phyloP scores from a whole-genome alignment of 495 filamentous ascomycete species.

The Choiromyces venosus region DNA sequence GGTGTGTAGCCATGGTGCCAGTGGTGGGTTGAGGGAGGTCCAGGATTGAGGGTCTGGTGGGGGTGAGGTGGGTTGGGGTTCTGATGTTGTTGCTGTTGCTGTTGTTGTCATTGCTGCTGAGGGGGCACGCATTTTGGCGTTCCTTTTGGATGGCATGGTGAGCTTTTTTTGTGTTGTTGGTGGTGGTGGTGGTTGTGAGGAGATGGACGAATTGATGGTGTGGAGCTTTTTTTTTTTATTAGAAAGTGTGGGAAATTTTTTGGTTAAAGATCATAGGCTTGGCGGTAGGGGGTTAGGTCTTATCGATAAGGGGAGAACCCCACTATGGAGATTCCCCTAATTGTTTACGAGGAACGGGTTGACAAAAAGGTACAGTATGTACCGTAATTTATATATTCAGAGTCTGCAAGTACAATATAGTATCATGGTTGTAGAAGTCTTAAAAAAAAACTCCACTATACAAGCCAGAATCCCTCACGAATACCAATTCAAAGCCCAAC shows the following conservation, averaged over 20 bases:
- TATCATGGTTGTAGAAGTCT: background rate
- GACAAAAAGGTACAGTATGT: too few species aligned
- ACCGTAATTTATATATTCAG: background rate
- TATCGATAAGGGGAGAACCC: background rate
- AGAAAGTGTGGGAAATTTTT: background rate
- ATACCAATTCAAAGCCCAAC: background rate
- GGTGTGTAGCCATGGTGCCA: slow-evolving; percentile 88
- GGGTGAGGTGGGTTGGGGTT: background rate
- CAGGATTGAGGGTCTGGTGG: slow-evolving; percentile 54
- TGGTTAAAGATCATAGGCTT: background rate
- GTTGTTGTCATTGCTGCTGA: background rate
- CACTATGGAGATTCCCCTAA: background rate
- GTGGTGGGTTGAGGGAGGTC: slow-evolving; percentile 66
- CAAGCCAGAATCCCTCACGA: background rate
- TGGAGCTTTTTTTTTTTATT: background rate
- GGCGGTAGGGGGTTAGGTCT: background rate
- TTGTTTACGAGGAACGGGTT: background rate
- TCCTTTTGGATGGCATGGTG: background rate
- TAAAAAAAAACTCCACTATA: background rate
- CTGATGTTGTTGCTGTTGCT: background rate
- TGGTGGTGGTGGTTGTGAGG: background rate
- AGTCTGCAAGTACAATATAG: background rate
- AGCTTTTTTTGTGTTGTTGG: background rate
- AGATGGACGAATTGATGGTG: background rate
- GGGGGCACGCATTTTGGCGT: background rate